phyloP scores from a whole-genome alignment of 2,329 filamentous ascomycete species.

The Mycosphaerella arachidis region DNA sequence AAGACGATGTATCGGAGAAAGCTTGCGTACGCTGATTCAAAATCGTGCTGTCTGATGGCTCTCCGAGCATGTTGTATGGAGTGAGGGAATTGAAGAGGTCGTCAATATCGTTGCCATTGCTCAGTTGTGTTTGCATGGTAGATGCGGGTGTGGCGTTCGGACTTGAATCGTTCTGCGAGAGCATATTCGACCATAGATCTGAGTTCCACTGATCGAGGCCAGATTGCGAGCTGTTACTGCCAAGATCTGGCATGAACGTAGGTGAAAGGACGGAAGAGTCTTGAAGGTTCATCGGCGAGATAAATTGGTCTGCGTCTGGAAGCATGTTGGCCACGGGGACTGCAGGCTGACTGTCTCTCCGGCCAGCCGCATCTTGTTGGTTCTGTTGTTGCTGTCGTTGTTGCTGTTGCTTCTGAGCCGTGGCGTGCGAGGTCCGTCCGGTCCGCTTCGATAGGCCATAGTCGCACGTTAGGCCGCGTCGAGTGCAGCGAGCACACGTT shows the following conservation, averaged over 20 bases:
- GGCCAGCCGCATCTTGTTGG: neutral
- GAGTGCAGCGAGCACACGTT: neutral
- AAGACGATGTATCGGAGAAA: neutral
- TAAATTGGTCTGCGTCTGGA: neutral
- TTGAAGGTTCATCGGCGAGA: neutral
- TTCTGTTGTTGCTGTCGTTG: neutral
- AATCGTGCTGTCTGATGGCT: neutral
- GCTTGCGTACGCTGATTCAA: neutral
- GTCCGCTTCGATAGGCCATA: neutral
- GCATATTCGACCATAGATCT: neutral
- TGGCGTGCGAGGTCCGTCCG: neutral
- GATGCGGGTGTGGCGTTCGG: neutral
- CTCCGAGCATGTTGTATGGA: neutral
- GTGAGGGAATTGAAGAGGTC: neutral
- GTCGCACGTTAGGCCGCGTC: neutral
- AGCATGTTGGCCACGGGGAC: neutral
- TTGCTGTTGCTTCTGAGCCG: neutral
- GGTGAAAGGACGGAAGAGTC: neutral
- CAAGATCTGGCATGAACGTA: neutral
- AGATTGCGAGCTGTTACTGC: neutral
- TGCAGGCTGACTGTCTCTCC: neutral
- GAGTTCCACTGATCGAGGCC: neutral
- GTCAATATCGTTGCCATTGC: neutral
- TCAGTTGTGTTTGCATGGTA: neutral
- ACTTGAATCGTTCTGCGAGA: neutral